These are phyloP conservation scores for Calonectria multiphialidica DNA, from an alignment of 2,329 filamentous ascomycete genomes.

Conservation along the genomic window DNA sequence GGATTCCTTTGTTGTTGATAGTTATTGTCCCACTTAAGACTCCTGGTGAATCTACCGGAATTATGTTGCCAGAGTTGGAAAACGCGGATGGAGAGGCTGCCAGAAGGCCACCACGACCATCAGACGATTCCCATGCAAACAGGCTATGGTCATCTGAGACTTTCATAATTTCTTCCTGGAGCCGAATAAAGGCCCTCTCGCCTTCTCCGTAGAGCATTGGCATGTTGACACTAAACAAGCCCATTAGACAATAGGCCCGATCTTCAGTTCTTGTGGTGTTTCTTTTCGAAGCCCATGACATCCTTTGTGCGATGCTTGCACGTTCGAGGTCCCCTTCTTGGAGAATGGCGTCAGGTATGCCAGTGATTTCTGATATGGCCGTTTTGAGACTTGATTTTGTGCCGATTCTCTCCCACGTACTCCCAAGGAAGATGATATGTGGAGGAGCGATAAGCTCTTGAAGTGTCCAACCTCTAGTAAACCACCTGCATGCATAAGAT, in stretches of 20 bases:
- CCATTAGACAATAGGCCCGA: slow-evolving; percentile 35
- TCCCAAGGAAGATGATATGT: slow-evolving; percentile 18
- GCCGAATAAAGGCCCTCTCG: slow-evolving; percentile 33
- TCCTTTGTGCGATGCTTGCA: slow-evolving; percentile 27
- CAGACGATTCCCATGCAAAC: slow-evolving; percentile 31
- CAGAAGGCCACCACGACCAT: neutral
- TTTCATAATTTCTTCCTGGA: slow-evolving; percentile 41
- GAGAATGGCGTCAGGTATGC: slow-evolving; percentile 23
- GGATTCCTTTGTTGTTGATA: neutral
- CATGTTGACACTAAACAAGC: slow-evolving; percentile 36
- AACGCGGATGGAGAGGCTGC: neutral
- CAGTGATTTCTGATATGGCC: slow-evolving; percentile 13
- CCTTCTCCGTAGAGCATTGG: slow-evolving; percentile 37
- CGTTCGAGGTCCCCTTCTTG: neutral
- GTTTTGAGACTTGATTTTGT: slow-evolving; percentile 1
- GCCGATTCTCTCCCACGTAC: slow-evolving; percentile 16
- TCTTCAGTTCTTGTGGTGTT: slow-evolving; percentile 34
- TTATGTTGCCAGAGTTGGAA: neutral
- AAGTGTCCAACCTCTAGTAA: slow-evolving; percentile 36
- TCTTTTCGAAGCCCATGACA: slow-evolving; percentile 34
- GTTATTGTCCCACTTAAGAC: neutral
- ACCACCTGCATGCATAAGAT: slow-evolving; percentile 13
- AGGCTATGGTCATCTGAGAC: slow-evolving; percentile 33
- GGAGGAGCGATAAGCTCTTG: slow-evolving; percentile 32
- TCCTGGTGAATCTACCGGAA: neutral